phyloP scores from a whole-genome alignment of 495 filamentous ascomycete genomes.

The Hypoxylon fragiforme region DNA sequence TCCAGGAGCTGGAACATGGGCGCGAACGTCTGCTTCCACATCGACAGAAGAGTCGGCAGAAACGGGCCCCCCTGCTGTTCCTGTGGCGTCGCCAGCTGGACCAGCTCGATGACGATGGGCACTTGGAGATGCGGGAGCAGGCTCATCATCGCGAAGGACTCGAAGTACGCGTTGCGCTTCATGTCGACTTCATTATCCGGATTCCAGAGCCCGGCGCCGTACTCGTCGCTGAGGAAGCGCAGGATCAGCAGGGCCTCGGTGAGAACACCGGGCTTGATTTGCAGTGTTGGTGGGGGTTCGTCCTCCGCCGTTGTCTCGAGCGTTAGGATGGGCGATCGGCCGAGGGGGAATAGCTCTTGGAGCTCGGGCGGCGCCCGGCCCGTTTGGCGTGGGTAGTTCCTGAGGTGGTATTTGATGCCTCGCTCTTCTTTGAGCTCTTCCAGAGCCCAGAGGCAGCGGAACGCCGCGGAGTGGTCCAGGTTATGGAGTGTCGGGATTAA shows the following conservation, averaged over 20 bases:
- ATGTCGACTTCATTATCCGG: not conserved
- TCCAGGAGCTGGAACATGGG: not conserved
- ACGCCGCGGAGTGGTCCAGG: not conserved
- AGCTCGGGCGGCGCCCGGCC: not conserved
- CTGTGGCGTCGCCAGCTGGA: not conserved
- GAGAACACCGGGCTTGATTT: not conserved
- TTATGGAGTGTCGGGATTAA: not conserved
- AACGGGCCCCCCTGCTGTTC: not conserved
- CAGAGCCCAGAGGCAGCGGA: not conserved
- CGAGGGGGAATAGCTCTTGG: not conserved
- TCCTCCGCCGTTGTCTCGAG: not conserved
- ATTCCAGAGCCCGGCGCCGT: not conserved
- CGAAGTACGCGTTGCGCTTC: not conserved
- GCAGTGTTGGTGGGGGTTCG: not conserved
- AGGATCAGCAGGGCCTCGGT: not conserved
- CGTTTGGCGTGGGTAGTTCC: not conserved
- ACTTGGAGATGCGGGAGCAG: not conserved
- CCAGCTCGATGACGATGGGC: not conserved
- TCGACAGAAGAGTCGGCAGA: not conserved
- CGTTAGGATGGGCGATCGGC: not conserved
- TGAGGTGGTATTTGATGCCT: not conserved
- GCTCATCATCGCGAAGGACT: not conserved
- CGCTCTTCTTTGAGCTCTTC: not conserved
- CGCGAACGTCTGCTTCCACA: not conserved
- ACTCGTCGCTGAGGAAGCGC: not conserved